Evolutionary conservation across 768 basidiomycete species (phyloP).

Genomic region (Boletus fagicola): DNA sequence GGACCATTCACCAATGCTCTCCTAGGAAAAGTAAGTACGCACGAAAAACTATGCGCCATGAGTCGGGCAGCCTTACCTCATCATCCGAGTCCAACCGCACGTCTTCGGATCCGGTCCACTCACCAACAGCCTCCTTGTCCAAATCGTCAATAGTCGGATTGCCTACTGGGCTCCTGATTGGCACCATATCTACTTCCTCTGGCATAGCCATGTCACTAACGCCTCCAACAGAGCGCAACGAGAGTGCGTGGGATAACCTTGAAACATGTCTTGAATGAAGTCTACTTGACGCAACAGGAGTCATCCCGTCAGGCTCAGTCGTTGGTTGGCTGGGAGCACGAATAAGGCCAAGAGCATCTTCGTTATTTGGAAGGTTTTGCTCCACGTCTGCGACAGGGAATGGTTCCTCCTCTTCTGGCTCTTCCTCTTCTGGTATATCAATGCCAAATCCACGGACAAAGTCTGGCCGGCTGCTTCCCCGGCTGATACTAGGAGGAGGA

Average conservation of each 20-base stretch:
- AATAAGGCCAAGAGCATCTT: conserved; percentile 24
- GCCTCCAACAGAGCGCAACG: conserved; percentile 60
- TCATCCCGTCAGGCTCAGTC: conserved; percentile 40
- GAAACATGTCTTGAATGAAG: conserved; percentile 71
- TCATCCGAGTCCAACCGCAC: conserved; percentile 59
- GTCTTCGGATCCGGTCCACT: conserved; percentile 87
- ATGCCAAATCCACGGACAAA: conserved; percentile 79
- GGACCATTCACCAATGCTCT: conserved; percentile 88
- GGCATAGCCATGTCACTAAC: conserved; percentile 36
- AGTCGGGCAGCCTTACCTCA: conserved; percentile 48
- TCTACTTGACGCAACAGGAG: conserved; percentile 49
- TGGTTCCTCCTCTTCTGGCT: conserved; percentile 50
- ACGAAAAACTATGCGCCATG: neutral
- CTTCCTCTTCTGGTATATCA: conserved; percentile 75
- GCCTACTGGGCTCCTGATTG: conserved; percentile 33
- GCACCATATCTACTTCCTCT: conserved; percentile 29
- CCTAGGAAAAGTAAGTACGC: conserved; percentile 22
- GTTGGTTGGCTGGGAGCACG: conserved; percentile 27
- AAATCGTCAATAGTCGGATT: conserved; percentile 36
- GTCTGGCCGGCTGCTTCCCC: conserved; percentile 59
- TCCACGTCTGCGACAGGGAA: conserved; percentile 30
- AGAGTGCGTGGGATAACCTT: conserved; percentile 63
- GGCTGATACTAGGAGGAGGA: conserved; percentile 43
- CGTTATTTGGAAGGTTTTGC: conserved; percentile 41
- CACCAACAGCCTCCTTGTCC: conserved; percentile 47